Evolutionary conservation across 257 asterid genomes (phyloP), one percentile per base, ranked within the genome.

Genomic region (Solanum raphanifolium): DNA sequence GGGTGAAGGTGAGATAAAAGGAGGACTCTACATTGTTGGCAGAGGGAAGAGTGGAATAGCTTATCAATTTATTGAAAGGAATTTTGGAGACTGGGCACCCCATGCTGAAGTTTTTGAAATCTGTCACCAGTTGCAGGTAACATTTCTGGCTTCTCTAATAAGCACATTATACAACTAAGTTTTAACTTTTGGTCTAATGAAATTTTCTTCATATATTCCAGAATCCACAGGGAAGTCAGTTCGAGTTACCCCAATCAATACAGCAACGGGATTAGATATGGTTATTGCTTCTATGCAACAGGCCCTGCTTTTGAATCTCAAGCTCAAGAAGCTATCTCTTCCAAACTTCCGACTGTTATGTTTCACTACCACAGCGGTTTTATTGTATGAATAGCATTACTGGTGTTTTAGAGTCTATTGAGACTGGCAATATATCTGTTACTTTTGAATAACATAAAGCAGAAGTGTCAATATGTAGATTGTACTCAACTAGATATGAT

Each of bases 41-140:
- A 93, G 55, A 89, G 97, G 98, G 52, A 95, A 93, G 86, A 91
- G 92, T 88, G 98, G 98, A 46, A 88, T 94, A 21, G 97, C 95
- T 74, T 94, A 94, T 89, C 97, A 95, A 94, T 95, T 95, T 89
- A 91, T 94, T 5, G 98, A 95, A 91, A 95, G 98, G 86, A 95
- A 94, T 87, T 94, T 95, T 25, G 97, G 98, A 27, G 98, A 95
- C 90, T 95, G 98, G 98, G 97, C 98, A 34, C 98, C 98, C 74
- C 86, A 89, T 35, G 86, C 96, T 83, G 98, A 96, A 91, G 90
- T 96, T 75, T 58, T 96, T 73, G 98, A 94, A 81, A 90, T 96
- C 85, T 96, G 98, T 88, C 89, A 79, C 83, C 94, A 90, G 18
- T 76, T 96, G 82, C 96, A 96, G 98, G 98, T 96, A 92, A 1